Percentiles rank a stretch among this genome's conserved stretches.
Conservation (phyloP, 2,329 filamentous ascomycete genomes). For the Neonectria magnoliae region DNA sequence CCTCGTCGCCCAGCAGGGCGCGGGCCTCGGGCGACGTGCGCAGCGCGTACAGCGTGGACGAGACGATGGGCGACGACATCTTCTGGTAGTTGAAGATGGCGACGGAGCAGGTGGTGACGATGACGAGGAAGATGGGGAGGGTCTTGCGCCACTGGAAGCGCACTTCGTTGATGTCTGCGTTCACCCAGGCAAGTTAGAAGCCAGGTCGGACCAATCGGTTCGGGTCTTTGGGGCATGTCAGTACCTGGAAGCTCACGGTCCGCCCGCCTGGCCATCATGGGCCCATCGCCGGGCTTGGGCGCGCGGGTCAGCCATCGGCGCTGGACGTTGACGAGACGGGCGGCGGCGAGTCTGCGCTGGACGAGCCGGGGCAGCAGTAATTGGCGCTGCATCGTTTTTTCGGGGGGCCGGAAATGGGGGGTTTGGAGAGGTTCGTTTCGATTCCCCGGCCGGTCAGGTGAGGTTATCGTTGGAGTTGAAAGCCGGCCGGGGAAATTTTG, state of each 20-base stretch:
- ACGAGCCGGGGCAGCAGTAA: constrained; percentile 39
- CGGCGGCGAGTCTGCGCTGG: constrained; percentile 39
- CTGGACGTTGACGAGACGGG: constrained; percentile 42
- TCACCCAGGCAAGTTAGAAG: no score
- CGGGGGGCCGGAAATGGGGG: no score
- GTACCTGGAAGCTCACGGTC: constrained; percentile 74
- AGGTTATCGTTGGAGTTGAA: constrained; percentile 20
- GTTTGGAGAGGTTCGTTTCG: no score
- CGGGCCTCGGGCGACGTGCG: constrained; percentile 81
- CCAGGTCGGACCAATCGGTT: constrained; percentile 15
- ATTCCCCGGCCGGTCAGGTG: constrained; percentile 29
- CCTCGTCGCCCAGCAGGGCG: constrained; percentile 83
- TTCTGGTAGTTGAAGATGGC: constrained; percentile 99
- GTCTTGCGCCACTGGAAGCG: constrained; percentile 74
- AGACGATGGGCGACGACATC: constrained; percentile 85
- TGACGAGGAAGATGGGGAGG: constrained; percentile 80
- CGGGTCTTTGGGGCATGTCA: no score
- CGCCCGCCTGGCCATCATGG: constrained; percentile 71
- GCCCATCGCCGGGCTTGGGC: constrained; percentile 68
- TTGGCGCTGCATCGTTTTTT: constrained; percentile 27
- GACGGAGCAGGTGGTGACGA: constrained; percentile 76
- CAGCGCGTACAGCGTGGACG: constrained; percentile 89
- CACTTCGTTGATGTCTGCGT: constrained; percentile 53
- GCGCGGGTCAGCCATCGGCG: constrained; percentile 63
- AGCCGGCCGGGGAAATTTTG: constrained; percentile 42